These are phyloP conservation scores for Xylaria sp. DNA, from an alignment of 2,329 filamentous ascomycete genomes.

Conservation along the genomic window DNA sequence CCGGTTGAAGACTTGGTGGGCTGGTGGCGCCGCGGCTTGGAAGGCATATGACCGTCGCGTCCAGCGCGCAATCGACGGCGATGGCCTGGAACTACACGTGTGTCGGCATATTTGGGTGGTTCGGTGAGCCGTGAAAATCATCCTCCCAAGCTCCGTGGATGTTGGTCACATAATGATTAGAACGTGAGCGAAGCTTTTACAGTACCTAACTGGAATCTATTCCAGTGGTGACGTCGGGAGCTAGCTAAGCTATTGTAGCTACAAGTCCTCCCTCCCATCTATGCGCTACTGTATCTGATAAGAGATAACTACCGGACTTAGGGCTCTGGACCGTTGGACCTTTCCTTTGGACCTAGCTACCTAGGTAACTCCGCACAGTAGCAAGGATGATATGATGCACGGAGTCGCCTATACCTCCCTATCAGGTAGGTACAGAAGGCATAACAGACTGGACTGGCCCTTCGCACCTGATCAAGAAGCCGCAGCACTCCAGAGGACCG, in stretches of 20 bases:
- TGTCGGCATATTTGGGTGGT: conserved; percentile 37
- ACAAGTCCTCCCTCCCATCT: no score
- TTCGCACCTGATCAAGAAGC: background rate
- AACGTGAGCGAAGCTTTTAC: conserved; percentile 22
- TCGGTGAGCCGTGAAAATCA: conserved; percentile 45
- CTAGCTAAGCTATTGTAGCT: background rate
- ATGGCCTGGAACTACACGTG: conserved; percentile 29
- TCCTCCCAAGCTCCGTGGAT: conserved; percentile 43
- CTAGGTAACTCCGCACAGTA: conserved; percentile 7
- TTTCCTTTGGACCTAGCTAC: no score
- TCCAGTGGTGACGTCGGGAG: conserved; percentile 30
- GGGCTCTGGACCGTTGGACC: no score
- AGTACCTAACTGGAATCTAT: background rate
- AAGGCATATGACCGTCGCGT: conserved; percentile 74
- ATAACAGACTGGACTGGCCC: background rate
- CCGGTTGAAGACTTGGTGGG: conserved; percentile 91
- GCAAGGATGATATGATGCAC: background rate
- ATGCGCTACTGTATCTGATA: background rate
- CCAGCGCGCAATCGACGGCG: conserved; percentile 26
- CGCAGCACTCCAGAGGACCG: background rate
- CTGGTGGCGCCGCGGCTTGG: conserved; percentile 78
- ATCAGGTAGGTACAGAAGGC: conserved; percentile 7
- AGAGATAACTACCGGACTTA: background rate
- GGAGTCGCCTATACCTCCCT: conserved; percentile 2
- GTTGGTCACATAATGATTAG: conserved; percentile 43